Percentiles rank a stretch among this genome's conserved stretches.
phyloP scores from a whole-genome alignment of 257 asterid genomes.

The Cordia subcordata region DNA sequence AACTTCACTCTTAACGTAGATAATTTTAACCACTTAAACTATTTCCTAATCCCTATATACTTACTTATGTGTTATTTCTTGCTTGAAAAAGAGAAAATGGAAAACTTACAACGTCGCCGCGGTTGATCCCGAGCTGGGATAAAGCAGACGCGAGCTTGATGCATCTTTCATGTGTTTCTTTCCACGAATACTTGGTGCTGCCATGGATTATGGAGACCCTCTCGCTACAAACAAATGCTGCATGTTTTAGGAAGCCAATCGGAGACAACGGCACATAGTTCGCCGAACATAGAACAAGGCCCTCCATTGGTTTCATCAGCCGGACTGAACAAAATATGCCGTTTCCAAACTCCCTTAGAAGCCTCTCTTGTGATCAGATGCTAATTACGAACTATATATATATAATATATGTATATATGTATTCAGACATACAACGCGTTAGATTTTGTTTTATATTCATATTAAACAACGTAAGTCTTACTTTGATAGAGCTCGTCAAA shows the following conservation, averaged over 20 bases:
- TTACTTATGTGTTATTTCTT: neutral
- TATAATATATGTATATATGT: too few species aligned
- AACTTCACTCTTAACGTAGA: too few species aligned
- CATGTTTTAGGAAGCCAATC: constrained; percentile 28
- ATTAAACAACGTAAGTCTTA: too few species aligned
- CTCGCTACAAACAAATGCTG: constrained; percentile 27
- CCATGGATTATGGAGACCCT: constrained; percentile 24
- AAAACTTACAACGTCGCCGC: constrained; percentile 30
- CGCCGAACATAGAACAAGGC: constrained; percentile 10
- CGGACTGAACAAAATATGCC: too few species aligned
- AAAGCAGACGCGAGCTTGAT: constrained; percentile 32
- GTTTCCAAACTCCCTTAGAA: too few species aligned
- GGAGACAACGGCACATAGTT: constrained; percentile 31
- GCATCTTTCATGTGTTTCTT: constrained; percentile 30
- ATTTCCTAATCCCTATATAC: neutral
- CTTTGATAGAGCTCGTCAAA: too few species aligned
- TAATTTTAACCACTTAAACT: too few species aligned
- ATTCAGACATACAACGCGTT: too few species aligned
- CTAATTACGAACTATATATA: too few species aligned
- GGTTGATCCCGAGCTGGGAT: constrained; percentile 21
- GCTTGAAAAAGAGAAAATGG: too few species aligned
- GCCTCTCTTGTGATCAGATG: too few species aligned
- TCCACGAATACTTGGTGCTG: constrained; percentile 19
- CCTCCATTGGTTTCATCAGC: constrained; percentile 11
- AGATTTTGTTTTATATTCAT: too few species aligned